phyloP scores from a whole-genome alignment of 78 protist genomes.

The Ministeria vibrans region DNA sequence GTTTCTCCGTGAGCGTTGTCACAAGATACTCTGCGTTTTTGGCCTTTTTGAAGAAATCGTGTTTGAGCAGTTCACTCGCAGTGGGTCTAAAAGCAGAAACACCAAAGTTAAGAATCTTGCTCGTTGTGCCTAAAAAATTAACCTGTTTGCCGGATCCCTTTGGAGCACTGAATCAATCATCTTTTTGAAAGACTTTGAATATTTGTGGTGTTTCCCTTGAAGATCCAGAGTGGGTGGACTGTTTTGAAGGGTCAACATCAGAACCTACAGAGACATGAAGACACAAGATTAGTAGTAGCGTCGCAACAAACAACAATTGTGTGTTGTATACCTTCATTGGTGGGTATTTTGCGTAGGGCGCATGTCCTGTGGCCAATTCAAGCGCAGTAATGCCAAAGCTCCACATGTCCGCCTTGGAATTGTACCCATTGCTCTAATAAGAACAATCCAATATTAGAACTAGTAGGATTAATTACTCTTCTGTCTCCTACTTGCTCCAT shows the following conservation, averaged over 20 bases:
- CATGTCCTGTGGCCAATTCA: conserved; percentile 91
- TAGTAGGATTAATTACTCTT: not conserved
- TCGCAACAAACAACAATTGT: conserved; percentile 1
- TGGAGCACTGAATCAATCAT: conserved; percentile 49
- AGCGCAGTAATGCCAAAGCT: conserved; percentile 96
- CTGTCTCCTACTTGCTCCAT: conserved; percentile 72
- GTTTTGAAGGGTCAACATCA: conserved; percentile 87
- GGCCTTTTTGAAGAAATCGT: conserved; percentile 8
- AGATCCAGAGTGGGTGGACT: conserved; percentile 80
- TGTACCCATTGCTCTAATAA: not conserved
- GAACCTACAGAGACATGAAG: too few relatives aligned
- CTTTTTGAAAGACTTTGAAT: conserved; percentile 65
- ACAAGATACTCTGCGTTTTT: not conserved
- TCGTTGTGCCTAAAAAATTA: not conserved
- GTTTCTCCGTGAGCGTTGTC: not conserved
- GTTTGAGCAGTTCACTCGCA: conserved; percentile 18
- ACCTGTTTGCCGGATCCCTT: conserved; percentile 31
- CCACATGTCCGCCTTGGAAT: conserved; percentile 95
- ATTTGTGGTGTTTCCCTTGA: conserved; percentile 20
- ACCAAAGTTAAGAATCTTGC: not conserved
- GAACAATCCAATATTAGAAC: not conserved
- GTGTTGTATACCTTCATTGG: conserved; percentile 80
- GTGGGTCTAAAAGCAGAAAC: not conserved
- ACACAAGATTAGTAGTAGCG: not conserved
- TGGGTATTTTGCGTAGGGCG: conserved; percentile 88